Evolutionary conservation across 495 filamentous ascomycete genomes (phyloP).

Genomic region (Symbiotaphrina buchneri): DNA sequence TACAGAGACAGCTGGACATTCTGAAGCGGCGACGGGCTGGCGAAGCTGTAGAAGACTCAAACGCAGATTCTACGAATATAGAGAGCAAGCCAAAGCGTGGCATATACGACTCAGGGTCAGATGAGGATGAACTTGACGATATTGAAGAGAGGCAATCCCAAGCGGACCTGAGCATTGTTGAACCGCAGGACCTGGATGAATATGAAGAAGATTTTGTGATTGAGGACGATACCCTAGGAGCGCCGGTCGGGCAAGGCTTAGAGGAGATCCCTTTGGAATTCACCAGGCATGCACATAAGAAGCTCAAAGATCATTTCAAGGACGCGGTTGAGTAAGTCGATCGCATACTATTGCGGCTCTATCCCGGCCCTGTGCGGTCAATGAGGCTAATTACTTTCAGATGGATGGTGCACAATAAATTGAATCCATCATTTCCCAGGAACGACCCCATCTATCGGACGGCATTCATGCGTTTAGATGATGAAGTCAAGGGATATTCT

Average conservation of each 20-base stretch:
- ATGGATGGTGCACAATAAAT: constrained; percentile 19
- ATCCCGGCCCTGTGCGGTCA: no score
- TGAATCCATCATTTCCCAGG: constrained; percentile 53
- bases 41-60: no score
- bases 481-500: constrained; percentile 43
- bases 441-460: constrained; percentile 41
- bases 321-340: constrained; percentile 53
- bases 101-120: constrained; percentile 1
- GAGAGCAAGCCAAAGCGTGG: not conserved
- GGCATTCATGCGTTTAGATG: constrained; percentile 53
- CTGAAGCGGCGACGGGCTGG: no score
- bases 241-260: constrained; percentile 18
- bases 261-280: constrained; percentile 50
- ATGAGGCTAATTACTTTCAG: no score
- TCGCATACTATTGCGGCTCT: no score
- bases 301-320: constrained; percentile 55
- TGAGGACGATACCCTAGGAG: constrained; percentile 37
- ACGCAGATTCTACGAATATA: no score
- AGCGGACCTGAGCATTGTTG: constrained; percentile 15
- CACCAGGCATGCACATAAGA: constrained; percentile 37
- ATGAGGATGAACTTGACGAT: constrained; percentile 5
- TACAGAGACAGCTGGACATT: not conserved
- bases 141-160: constrained; percentile 17
- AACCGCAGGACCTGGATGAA: constrained; percentile 13
- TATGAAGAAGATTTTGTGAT: constrained; percentile 52